phyloP scores from a whole-genome alignment of 176 grass and related monocot species.

The Bolboschoenus planiculmis region DNA sequence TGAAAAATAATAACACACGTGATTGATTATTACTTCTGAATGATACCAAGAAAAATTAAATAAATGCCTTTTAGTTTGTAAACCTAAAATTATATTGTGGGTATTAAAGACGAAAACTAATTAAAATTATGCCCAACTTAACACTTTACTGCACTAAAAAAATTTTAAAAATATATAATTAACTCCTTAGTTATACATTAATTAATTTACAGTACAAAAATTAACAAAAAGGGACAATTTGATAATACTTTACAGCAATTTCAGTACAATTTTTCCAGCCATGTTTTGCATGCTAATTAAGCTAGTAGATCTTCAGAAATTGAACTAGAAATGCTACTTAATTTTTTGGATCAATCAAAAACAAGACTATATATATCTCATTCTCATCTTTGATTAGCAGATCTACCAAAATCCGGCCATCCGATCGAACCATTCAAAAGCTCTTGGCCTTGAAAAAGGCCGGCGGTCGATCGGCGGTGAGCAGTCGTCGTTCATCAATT shows the following conservation, averaged over 20 bases:
- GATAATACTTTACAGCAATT: background rate
- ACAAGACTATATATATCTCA: background rate
- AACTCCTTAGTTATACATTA: background rate
- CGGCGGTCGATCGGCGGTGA: background rate
- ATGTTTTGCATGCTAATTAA: background rate
- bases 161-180: background rate
- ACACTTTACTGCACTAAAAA: background rate
- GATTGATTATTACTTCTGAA: background rate
- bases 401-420: background rate
- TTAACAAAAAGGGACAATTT: background rate
- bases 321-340: background rate
- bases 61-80: background rate
- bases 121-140: no score
- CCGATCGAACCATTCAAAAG: background rate
- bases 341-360: background rate
- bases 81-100: background rate
- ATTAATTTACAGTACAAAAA: background rate
- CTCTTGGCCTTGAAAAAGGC: background rate
- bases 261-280: background rate
- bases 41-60: background rate
- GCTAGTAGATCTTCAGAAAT: background rate
- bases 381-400: background rate
- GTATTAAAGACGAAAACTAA: no score
- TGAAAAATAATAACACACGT: background rate
- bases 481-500: background rate